These are phyloP conservation scores for Sporothrix dimorphospora DNA, from an alignment of 2,329 filamentous ascomycete species.

Conservation along the genomic window DNA sequence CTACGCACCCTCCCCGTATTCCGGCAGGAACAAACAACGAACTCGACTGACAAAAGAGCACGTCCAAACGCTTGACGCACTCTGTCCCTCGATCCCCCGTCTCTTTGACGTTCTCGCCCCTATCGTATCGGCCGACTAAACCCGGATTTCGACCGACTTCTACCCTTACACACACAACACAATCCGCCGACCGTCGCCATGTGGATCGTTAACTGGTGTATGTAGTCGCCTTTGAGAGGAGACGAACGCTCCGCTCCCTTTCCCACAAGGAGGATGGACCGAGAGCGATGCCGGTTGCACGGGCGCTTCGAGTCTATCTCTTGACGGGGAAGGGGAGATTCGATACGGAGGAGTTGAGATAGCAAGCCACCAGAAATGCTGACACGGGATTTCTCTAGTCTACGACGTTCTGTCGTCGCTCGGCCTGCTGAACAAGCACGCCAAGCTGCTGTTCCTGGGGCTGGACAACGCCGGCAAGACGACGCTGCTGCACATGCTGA, in stretches of 20 bases:
- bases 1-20: not conserved
- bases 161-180: not conserved
- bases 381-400: conserved; percentile 56
- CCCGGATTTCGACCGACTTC: not conserved
- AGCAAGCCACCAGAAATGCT: conserved; percentile 31
- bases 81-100: not conserved
- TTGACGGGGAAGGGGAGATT: not conserved
- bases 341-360: not conserved
- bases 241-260: no score
- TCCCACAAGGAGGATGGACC: conserved; percentile 7
- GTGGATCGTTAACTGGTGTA: conserved; percentile 98
- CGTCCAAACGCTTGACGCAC: not conserved
- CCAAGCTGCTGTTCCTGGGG: conserved; percentile 90
- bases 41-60: not conserved
- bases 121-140: not conserved
- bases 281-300: not conserved
- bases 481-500: conserved; percentile 91
- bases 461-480: conserved; percentile 96
- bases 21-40: not conserved
- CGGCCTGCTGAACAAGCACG: conserved; percentile 92
- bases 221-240: conserved; percentile 42
- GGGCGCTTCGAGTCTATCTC: not conserved
- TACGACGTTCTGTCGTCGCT: conserved; percentile 88
- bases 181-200: conserved; percentile 54
- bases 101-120: not conserved